These are phyloP conservation scores for Dinochytrium kinnereticum DNA, from an alignment of 371 early-diverging fungal genomes.

Conservation along the genomic window DNA sequence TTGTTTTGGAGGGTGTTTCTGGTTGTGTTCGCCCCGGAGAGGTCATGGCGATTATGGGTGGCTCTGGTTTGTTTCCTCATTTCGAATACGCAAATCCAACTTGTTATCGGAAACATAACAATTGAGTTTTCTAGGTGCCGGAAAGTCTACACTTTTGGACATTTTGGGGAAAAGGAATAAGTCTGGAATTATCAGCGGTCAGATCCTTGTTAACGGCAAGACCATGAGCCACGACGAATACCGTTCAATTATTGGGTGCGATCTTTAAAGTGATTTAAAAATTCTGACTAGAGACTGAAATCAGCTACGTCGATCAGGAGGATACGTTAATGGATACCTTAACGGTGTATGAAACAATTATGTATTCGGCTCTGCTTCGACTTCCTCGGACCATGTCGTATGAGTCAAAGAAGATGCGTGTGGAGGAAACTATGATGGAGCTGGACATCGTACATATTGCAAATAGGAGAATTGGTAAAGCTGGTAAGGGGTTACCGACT, in stretches of 20 bases:
- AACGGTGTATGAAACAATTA: constrained; percentile 89
- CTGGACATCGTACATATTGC: constrained; percentile 74
- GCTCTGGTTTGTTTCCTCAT: constrained; percentile 47
- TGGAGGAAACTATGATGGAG: constrained; percentile 75
- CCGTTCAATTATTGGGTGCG: constrained; percentile 51
- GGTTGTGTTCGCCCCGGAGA: constrained; percentile 85
- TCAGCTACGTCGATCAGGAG: constrained; percentile 88
- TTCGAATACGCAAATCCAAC: neutral
- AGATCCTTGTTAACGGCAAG: constrained; percentile 83
- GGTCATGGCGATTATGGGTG: constrained; percentile 83
- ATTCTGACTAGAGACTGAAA: neutral
- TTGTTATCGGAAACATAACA: neutral
- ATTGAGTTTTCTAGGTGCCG: constrained; percentile 42
- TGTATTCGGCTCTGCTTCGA: constrained; percentile 84
- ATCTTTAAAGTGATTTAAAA: neutral
- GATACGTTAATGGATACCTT: constrained; percentile 87
- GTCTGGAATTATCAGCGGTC: constrained; percentile 77
- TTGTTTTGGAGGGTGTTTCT: constrained; percentile 39
- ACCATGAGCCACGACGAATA: constrained; percentile 59
- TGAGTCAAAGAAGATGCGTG: constrained; percentile 62
- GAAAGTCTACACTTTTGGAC: constrained; percentile 89
- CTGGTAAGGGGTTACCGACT: constrained; percentile 10
- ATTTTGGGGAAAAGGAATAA: constrained; percentile 86
- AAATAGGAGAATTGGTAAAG: constrained; percentile 67
- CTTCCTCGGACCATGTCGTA: constrained; percentile 66